Conservation (phyloP, 192 early-diverging fungal species). For the Coemansia sp. region DNA sequence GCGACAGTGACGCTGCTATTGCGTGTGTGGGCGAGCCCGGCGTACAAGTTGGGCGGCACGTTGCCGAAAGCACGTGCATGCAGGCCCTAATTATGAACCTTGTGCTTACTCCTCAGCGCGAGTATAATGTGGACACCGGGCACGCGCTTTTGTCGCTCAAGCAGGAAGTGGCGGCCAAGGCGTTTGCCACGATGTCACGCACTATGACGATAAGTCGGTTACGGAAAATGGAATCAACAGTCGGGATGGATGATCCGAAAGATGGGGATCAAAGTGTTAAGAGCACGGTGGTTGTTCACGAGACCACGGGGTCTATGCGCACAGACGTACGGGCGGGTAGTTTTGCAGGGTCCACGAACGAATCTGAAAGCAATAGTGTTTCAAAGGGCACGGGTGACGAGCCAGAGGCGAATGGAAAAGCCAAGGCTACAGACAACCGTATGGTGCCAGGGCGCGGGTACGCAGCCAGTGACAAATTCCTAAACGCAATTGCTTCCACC, state of each 20-base stretch:
- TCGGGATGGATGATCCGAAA: constrained; percentile 22
- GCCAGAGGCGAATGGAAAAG: not conserved
- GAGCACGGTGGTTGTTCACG: constrained; percentile 27
- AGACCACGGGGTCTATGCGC: constrained; percentile 32
- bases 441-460: constrained; percentile 50
- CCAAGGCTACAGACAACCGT: constrained; percentile 1
- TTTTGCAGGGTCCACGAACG: not conserved
- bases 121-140: constrained; percentile 31
- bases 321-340: not conserved
- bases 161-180: not conserved
- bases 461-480: constrained; percentile 25
- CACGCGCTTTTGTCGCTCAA: constrained; percentile 18
- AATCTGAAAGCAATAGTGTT: not conserved
- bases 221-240: constrained; percentile 17
- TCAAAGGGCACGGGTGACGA: not conserved
- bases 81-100: constrained; percentile 39
- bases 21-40: not conserved
- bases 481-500: constrained; percentile 14
- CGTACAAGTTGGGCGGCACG: not conserved
- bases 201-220: constrained; percentile 10
- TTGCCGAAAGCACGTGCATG: constrained; percentile 24
- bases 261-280: not conserved
- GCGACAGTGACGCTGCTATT: not conserved
- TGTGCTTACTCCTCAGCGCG: constrained; percentile 31
- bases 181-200: not conserved